Evolutionary conservation across 345 rosid species (phyloP).

Genomic region (Corymbia maculata): DNA sequence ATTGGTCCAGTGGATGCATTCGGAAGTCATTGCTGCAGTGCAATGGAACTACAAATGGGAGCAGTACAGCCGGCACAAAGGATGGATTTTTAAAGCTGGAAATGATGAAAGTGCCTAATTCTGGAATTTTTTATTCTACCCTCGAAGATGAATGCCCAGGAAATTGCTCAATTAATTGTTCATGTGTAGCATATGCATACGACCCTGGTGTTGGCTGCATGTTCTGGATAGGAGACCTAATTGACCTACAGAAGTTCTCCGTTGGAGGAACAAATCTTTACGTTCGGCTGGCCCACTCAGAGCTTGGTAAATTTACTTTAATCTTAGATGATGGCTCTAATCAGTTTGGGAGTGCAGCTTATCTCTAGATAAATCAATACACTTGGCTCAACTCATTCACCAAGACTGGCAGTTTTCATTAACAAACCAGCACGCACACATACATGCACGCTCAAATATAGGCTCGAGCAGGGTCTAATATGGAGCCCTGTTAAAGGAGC

Average conservation of each 20-base stretch:
- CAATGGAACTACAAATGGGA: neutral
- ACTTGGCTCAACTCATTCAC: neutral
- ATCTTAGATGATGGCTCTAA: neutral
- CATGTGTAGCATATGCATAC: slow-evolving; percentile 14
- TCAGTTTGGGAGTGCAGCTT: neutral
- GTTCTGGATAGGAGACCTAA: slow-evolving; percentile 1
- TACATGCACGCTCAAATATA: neutral
- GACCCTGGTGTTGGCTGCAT: slow-evolving; percentile 8
- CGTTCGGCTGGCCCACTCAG: slow-evolving; percentile 1
- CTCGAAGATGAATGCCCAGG: neutral
- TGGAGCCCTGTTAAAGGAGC: neutral
- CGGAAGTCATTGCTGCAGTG: slow-evolving; percentile 6
- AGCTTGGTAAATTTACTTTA: neutral
- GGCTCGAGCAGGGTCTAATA: neutral
- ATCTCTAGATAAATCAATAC: neutral
- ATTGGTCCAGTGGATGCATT: slow-evolving; percentile 17
- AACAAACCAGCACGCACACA: neutral
- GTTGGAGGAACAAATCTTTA: neutral
- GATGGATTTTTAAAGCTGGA: slow-evolving; percentile 4
- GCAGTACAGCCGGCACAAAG: neutral
- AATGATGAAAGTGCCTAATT: slow-evolving; percentile 2
- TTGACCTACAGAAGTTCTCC: slow-evolving; percentile 2
- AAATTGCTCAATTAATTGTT: slow-evolving; percentile 12
- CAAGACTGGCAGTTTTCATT: neutral
- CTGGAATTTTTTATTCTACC: neutral